Evolutionary conservation across 176 grass and related monocot genomes (phyloP).

Genomic region (Alopecurus myosuroides): DNA sequence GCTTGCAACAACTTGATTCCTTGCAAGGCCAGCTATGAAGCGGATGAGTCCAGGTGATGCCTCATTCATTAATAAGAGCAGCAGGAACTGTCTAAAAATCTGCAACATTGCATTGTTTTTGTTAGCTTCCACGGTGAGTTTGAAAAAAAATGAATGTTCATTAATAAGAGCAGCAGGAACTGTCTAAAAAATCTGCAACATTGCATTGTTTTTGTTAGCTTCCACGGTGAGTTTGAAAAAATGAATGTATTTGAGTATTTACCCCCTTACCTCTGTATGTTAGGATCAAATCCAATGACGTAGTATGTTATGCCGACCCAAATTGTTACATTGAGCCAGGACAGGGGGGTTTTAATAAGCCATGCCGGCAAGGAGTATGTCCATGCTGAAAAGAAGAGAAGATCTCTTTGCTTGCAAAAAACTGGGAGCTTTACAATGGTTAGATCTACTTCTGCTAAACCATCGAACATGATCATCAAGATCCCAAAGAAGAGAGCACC

Average conservation of each 20-base stretch:
- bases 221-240: too few relatives aligned
- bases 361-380: slow-evolving; percentile 62
- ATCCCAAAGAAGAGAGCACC: too few relatives aligned
- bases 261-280: too few relatives aligned
- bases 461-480: slow-evolving; percentile 78
- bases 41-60: slow-evolving; percentile 49
- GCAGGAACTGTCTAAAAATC: too few relatives aligned
- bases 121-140: too few relatives aligned
- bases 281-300: too few relatives aligned
- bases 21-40: slow-evolving; percentile 56
- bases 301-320: too few relatives aligned
- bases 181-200: slow-evolving; percentile 61
- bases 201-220: neutral
- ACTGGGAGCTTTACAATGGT: slow-evolving; percentile 63
- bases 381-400: slow-evolving; percentile 75
- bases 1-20: slow-evolving; percentile 64
- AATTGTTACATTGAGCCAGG: too few relatives aligned
- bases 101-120: too few relatives aligned
- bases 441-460: slow-evolving; percentile 59
- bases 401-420: slow-evolving; percentile 84
- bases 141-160: too few relatives aligned
- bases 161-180: slow-evolving; percentile 47
- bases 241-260: too few relatives aligned
- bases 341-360: slow-evolving; percentile 56
- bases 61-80: too few relatives aligned